Percentiles rank a stretch among this genome's conserved stretches.
phyloP scores from a whole-genome alignment of 148 eudicot species.

The Hydrangea macrophylla region DNA sequence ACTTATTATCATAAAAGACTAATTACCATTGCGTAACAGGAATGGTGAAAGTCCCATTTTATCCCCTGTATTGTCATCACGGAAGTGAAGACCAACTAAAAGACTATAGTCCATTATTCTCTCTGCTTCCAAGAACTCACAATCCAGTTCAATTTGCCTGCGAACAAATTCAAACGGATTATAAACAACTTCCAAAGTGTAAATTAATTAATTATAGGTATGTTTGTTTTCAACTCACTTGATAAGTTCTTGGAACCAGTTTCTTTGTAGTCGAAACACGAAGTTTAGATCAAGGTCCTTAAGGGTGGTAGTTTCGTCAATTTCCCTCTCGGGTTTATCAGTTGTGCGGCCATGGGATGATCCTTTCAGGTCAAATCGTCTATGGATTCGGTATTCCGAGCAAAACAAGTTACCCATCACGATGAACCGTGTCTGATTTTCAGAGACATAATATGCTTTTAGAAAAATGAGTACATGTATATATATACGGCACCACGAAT shows the following conservation, averaged over 20 bases:
- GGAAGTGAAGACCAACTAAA: conserved; percentile 87
- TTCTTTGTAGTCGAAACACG: conserved; percentile 78
- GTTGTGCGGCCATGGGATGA: conserved; percentile 90
- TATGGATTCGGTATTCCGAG: conserved; percentile 85
- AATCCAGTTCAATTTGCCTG: conserved; percentile 91
- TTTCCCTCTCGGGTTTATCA: conserved; percentile 72
- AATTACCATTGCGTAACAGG: conserved; percentile 46
- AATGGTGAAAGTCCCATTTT: conserved; percentile 81
- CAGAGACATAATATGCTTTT: neutral
- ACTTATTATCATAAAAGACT: neutral
- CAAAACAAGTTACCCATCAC: conserved; percentile 97
- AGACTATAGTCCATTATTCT: conserved; percentile 98
- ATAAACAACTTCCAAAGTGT: neutral
- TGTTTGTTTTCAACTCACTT: conserved; percentile 48
- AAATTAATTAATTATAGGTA: neutral
- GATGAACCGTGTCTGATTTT: conserved; percentile 73
- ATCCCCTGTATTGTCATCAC: conserved; percentile 69
- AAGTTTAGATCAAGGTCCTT: conserved; percentile 95
- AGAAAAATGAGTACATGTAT: neutral
- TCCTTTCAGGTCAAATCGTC: conserved; percentile 92
- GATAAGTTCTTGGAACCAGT: conserved; percentile 84
- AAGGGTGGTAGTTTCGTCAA: conserved; percentile 93
- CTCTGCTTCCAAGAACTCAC: conserved; percentile 90
- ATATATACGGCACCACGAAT: neutral
- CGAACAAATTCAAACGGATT: neutral